Evolutionary conservation across 768 basidiomycete genomes (phyloP).

Genomic region (Macrolepiota albuminosa): DNA sequence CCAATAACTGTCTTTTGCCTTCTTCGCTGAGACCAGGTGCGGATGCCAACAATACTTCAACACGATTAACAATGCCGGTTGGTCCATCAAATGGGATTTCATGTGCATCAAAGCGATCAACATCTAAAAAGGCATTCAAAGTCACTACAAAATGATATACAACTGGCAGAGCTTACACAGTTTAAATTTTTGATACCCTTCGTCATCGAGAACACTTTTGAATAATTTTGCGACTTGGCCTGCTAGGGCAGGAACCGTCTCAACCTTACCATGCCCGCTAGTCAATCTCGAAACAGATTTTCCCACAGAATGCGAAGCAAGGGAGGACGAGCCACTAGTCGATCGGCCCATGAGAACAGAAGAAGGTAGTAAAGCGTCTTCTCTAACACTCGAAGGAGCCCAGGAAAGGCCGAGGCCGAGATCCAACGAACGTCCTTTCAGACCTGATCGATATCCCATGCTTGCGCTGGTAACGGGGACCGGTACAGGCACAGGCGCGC

Average conservation of each 20-base stretch:
- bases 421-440: conserved; percentile 69
- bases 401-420: conserved; percentile 65
- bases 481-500: conserved; percentile 27
- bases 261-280: conserved; percentile 13
- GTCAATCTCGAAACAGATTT: conserved; percentile 21
- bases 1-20: conserved; percentile 49
- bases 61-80: conserved; percentile 59
- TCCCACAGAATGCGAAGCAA: conserved; percentile 12
- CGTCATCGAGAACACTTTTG: conserved; percentile 39
- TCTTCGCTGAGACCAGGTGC: conserved; percentile 42
- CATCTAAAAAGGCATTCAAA: conserved; percentile 38
- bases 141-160: conserved; percentile 4
- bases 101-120: conserved; percentile 70
- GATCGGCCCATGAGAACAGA: conserved; percentile 33
- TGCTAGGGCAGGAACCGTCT: conserved; percentile 30
- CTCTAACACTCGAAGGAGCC: conserved; percentile 65
- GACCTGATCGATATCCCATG: conserved; percentile 37
- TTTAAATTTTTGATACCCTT: conserved; percentile 49
- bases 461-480: conserved; percentile 16
- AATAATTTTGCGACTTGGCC: conserved; percentile 46
- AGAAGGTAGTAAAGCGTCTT: conserved; percentile 58
- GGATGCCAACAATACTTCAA: conserved; percentile 53
- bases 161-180: conserved; percentile 46
- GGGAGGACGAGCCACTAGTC: conserved; percentile 24
- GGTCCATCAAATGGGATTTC: conserved; percentile 74